Evolutionary conservation across 768 basidiomycete species (phyloP).

Genomic region (Russula brevipes): DNA sequence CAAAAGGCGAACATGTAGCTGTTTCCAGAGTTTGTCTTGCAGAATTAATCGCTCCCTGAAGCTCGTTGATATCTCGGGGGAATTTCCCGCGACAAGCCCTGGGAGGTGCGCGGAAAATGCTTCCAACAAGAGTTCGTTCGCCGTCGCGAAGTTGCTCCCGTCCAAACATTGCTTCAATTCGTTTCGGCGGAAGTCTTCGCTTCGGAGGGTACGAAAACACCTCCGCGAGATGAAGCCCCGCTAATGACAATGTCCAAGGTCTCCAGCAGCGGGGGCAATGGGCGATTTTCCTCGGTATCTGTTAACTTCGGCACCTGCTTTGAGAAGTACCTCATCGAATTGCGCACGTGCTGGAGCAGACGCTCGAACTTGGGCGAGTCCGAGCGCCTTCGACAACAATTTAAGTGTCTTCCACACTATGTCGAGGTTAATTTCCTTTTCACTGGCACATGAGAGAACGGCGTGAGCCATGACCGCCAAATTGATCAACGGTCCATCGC

Average conservation of each 20-base stretch:
- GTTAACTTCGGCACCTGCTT: neutral
- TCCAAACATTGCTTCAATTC: neutral
- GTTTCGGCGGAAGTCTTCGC: neutral
- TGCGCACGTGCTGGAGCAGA: neutral
- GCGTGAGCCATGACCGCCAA: neutral
- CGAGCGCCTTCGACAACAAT: neutral
- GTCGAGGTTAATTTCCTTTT: neutral
- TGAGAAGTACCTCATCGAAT: neutral
- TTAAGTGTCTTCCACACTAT: neutral
- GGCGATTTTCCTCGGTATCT: neutral
- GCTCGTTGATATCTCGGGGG: neutral
- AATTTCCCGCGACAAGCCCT: neutral
- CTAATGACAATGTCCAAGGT: neutral
- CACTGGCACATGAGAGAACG: neutral
- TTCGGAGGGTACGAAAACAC: neutral
- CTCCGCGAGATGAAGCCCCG: neutral
- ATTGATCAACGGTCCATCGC: constrained; percentile 8
- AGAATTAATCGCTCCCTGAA: neutral
- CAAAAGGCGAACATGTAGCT: neutral
- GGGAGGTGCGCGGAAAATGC: constrained; percentile 2
- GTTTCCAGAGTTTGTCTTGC: neutral
- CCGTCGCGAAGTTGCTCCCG: constrained; percentile 1
- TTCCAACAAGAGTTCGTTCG: constrained; percentile 1
- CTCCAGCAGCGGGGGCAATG: neutral
- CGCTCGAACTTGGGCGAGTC: neutral